These are phyloP conservation scores for Dactylis glomerata DNA, from an alignment of 176 grass and related monocot species.

Conservation along the genomic window DNA sequence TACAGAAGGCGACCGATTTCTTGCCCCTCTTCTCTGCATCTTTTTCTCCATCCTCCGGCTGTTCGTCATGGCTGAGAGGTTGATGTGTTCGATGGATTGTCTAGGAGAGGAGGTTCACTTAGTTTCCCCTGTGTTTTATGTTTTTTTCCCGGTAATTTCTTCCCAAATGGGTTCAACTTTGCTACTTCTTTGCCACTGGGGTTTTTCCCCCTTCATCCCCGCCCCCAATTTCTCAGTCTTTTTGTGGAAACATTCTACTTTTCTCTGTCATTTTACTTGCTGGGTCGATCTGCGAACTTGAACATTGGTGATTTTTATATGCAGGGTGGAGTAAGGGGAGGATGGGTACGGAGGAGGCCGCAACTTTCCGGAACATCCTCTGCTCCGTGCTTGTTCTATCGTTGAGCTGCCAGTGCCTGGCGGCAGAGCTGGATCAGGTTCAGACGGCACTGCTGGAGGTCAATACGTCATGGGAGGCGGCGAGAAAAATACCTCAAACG, in stretches of 20 bases:
- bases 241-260: neutral
- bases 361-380: neutral
- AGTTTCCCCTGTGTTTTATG: neutral
- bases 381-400: neutral
- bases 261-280: neutral
- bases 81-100: conserved; percentile 9
- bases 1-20: neutral
- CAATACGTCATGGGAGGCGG: conserved; percentile 46
- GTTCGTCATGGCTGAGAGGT: neutral
- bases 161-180: neutral
- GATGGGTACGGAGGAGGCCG: conserved; percentile 5
- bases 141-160: neutral
- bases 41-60: neutral
- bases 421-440: conserved; percentile 23
- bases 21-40: neutral
- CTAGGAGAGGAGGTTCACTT: neutral
- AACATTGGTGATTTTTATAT: neutral
- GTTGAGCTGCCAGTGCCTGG: conserved; percentile 21
- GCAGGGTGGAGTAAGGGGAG: neutral
- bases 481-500: conserved; percentile 52
- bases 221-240: neutral
- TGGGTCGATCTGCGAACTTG: neutral
- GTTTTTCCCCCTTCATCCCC: neutral
- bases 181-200: neutral
- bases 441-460: conserved; percentile 45